These are phyloP conservation scores for Ogataea pilisensis DNA, from an alignment of 805 yeast genomes.

Conservation along the genomic window DNA sequence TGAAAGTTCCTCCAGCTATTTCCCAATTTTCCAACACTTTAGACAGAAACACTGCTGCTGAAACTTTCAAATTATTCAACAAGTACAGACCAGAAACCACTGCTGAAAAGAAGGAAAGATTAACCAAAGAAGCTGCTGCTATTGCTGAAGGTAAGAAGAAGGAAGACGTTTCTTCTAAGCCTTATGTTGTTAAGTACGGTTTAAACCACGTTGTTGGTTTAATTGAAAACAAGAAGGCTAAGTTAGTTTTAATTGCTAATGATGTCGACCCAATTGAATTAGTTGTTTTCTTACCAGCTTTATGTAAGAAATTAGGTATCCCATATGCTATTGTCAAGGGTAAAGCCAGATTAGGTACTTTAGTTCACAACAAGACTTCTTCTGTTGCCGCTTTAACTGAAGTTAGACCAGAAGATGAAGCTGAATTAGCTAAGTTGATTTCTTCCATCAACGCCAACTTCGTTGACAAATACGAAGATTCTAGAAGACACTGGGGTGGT, in stretches of 20 bases:
- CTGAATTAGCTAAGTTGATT: slow-evolving; percentile 85
- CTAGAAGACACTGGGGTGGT: slow-evolving; percentile 99
- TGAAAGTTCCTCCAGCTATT: slow-evolving; percentile 96
- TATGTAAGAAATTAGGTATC: slow-evolving; percentile 97
- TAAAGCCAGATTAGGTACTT: slow-evolving; percentile 94
- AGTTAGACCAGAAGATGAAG: slow-evolving; percentile 87
- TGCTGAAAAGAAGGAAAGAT: slow-evolving; percentile 96
- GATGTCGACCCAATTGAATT: slow-evolving; percentile 98
- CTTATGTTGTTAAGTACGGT: slow-evolving; percentile 94
- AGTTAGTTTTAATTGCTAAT: slow-evolving; percentile 92
- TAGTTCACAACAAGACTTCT: slow-evolving; percentile 94
- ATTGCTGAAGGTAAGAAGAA: slow-evolving; percentile 95
- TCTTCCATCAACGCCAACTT: slow-evolving; percentile 91
- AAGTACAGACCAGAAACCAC: slow-evolving; percentile 97
- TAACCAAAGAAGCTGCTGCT: slow-evolving; percentile 96
- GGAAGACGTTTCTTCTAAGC: slow-evolving; percentile 93
- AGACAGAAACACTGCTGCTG: slow-evolving; percentile 97
- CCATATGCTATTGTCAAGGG: slow-evolving; percentile 97
- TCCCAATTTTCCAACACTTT: slow-evolving; percentile 91
- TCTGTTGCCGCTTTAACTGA: slow-evolving; percentile 95
- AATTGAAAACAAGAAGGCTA: slow-evolving; percentile 95
- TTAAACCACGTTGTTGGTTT: slow-evolving; percentile 95
- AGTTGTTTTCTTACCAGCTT: slow-evolving; percentile 93
- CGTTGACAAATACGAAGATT: slow-evolving; percentile 85
- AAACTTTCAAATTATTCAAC: slow-evolving; percentile 92